Percentiles rank a stretch among this genome's conserved stretches.
Evolutionary conservation across 163 green algal species (phyloP).

Genomic region (Trebouxiophyceae sp.): DNA sequence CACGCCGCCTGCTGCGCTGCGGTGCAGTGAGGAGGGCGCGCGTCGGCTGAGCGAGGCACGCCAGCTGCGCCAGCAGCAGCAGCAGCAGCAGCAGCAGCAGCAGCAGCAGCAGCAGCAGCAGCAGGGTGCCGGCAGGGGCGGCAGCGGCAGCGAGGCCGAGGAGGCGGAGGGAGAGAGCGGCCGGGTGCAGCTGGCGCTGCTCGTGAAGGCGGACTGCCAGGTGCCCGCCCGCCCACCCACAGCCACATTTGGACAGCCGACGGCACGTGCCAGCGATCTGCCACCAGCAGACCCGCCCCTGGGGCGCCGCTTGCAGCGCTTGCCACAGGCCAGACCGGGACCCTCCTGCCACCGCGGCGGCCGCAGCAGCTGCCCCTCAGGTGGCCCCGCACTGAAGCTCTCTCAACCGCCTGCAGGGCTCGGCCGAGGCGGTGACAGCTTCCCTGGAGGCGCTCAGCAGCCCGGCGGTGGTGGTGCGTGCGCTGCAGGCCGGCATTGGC

Average conservation of each 20-base stretch:
- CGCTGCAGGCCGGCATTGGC: conserved; percentile 71
- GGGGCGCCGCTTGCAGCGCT: background rate
- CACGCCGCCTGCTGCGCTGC: too few species aligned
- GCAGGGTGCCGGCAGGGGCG: conserved; percentile 7
- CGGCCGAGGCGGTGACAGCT: conserved; percentile 65
- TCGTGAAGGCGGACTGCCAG: conserved; percentile 87
- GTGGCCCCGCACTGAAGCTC: too few species aligned
- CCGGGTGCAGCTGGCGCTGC: conserved; percentile 20
- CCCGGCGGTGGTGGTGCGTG: conserved; percentile 22
- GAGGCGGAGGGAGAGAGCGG: background rate
- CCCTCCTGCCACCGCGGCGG: too few species aligned
- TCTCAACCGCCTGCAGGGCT: conserved; percentile 51
- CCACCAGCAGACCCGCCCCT: too few species aligned
- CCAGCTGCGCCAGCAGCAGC: conserved; percentile 30
- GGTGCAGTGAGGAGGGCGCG: conserved; percentile 47
- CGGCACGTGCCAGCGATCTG: too few species aligned
- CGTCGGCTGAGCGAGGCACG: conserved; percentile 47
- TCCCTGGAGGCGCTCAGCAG: conserved; percentile 43
- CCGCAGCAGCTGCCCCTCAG: too few species aligned
- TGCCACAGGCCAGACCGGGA: background rate
- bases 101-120: conserved; percentile 5
- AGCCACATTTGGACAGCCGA: too few species aligned
- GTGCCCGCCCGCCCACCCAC: too few species aligned
- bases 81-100: conserved; percentile 14
- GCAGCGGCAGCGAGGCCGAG: conserved; percentile 2